Evolutionary conservation across 768 basidiomycete species (phyloP).

Genomic region (Leccinum rimulosum): DNA sequence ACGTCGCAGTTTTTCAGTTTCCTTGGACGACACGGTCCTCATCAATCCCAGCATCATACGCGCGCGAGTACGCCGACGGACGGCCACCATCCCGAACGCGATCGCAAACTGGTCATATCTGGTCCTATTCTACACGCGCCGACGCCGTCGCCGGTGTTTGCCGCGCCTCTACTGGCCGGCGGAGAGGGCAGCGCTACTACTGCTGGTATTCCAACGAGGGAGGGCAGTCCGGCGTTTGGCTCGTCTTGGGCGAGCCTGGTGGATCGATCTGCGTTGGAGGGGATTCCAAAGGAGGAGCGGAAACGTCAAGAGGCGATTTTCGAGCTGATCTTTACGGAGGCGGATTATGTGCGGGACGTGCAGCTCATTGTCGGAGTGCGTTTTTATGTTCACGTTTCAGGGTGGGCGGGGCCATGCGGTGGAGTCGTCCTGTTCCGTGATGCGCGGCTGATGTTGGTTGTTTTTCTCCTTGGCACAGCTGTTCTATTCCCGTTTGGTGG

Average conservation of each 20-base stretch:
- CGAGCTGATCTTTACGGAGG: conserved; percentile 90
- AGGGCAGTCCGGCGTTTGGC: conserved; percentile 57
- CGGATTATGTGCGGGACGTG: conserved; percentile 84
- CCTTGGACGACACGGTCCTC: conserved; percentile 45
- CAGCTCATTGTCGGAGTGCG: conserved; percentile 88
- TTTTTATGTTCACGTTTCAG: background rate
- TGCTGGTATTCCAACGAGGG: conserved; percentile 30
- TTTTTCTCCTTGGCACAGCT: conserved; percentile 41
- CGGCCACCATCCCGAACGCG: conserved; percentile 37
- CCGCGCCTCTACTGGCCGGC: background rate
- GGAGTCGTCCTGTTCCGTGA: background rate
- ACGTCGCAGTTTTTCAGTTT: conserved; percentile 57
- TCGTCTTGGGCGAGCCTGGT: conserved; percentile 94
- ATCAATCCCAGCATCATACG: conserved; percentile 8
- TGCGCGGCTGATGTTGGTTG: background rate
- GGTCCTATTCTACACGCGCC: conserved; percentile 53
- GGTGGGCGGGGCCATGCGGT: too few species aligned
- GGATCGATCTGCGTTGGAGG: conserved; percentile 78
- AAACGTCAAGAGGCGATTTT: conserved; percentile 95
- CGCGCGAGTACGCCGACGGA: conserved; percentile 45
- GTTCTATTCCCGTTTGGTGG: conserved; percentile 80
- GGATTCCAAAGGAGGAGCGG: conserved; percentile 74
- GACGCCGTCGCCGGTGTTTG: conserved; percentile 14
- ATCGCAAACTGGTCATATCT: conserved; percentile 57
- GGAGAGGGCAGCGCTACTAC: conserved; percentile 2